Evolutionary conservation across 371 early-diverging fungal species (phyloP).

Genomic region (Actinomucor elegans): DNA sequence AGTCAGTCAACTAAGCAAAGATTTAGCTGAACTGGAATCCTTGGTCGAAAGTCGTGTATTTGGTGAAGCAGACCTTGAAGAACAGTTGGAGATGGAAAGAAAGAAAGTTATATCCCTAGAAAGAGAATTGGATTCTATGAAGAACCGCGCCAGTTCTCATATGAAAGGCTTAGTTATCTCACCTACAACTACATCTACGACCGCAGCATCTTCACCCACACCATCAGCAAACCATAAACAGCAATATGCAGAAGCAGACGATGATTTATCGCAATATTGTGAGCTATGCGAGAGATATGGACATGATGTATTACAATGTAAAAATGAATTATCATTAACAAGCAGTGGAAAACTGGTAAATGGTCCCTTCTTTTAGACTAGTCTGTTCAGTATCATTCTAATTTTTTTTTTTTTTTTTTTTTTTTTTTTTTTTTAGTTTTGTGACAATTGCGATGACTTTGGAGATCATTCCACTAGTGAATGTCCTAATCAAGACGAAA

Average conservation of each 20-base stretch:
- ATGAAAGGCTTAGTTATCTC: neutral
- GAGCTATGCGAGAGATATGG: constrained; percentile 61
- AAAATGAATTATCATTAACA: constrained; percentile 10
- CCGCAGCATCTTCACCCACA: neutral
- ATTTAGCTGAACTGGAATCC: constrained; percentile 66
- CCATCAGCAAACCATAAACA: neutral
- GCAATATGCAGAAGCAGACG: neutral
- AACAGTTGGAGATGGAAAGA: constrained; percentile 49
- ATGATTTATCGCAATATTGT: constrained; percentile 32
- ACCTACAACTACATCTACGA: neutral
- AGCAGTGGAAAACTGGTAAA: constrained; percentile 5
- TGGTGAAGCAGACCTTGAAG: constrained; percentile 68
- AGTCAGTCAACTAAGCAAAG: constrained; percentile 59
- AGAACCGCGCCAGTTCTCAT: neutral
- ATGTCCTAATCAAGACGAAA: constrained; percentile 67
- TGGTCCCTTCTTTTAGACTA: no score
- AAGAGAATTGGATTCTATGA: constrained; percentile 41
- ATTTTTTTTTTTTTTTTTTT: neutral
- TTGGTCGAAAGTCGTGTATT: constrained; percentile 76
- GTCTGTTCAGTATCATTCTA: no score
- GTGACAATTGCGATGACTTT: constrained; percentile 72
- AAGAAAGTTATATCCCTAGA: constrained; percentile 42
- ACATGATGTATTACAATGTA: constrained; percentile 56
- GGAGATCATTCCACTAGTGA: constrained; percentile 62
- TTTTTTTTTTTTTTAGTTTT: constrained; percentile 43